phyloP scores from a whole-genome alignment of 202 grass and related monocot species.

The Zizania palustris region DNA sequence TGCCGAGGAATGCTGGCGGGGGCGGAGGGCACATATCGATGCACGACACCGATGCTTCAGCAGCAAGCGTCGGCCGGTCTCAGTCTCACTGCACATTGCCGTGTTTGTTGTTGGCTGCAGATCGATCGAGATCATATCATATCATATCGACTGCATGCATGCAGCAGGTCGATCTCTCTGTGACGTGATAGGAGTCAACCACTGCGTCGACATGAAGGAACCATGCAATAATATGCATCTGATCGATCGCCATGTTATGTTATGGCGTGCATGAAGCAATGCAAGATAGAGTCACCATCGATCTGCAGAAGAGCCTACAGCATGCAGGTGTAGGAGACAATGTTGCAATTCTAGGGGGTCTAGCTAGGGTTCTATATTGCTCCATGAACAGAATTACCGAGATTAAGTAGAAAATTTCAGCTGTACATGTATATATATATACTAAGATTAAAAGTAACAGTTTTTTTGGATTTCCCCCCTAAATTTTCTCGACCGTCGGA shows the following conservation, averaged over 20 bases:
- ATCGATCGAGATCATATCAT: not conserved
- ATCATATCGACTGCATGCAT: not conserved
- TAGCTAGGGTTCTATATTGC: not conserved
- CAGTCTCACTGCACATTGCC: constrained; percentile 21
- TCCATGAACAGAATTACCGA: not conserved
- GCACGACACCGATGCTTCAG: constrained; percentile 42
- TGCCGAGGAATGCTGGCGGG: constrained; percentile 7
- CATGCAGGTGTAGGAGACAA: constrained; percentile 23
- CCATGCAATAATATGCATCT: not conserved
- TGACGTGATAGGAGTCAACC: constrained; percentile 2
- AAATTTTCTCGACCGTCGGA: too few relatives aligned
- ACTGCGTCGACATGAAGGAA: constrained; percentile 38
- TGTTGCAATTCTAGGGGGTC: constrained; percentile 25
- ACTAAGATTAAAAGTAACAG: too few relatives aligned
- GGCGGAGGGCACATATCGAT: constrained; percentile 3
- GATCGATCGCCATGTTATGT: not conserved
- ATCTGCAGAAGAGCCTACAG: not conserved
- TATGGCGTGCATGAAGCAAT: not conserved
- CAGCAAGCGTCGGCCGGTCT: constrained; percentile 51
- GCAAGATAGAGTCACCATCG: too few relatives aligned
- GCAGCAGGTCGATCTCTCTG: not conserved
- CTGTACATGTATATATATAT: too few relatives aligned
- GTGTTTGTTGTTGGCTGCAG: constrained; percentile 25
- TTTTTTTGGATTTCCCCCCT: too few relatives aligned
- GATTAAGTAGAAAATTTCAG: not conserved